phyloP scores from a whole-genome alignment of 108 stramenopile genomes.

The Fistulifera pelliculosa region DNA sequence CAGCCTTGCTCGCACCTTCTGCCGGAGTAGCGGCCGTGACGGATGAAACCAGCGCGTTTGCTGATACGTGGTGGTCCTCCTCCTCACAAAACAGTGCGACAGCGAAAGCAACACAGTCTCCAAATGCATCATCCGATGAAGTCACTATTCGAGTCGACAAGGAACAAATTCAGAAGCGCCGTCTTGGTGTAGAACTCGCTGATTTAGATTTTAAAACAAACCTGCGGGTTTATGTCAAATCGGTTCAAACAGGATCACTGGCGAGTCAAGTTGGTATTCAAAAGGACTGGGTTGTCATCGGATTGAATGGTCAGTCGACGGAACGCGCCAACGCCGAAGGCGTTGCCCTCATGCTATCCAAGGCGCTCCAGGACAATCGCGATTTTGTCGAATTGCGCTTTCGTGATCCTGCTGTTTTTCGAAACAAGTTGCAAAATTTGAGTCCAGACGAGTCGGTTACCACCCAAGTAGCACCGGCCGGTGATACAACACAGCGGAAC shows the following conservation, averaged over 20 bases:
- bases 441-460: conserved; percentile 18
- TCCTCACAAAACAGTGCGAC: conserved; percentile 10
- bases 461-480: conserved; percentile 72
- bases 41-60: conserved; percentile 58
- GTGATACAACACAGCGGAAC: conserved; percentile 68
- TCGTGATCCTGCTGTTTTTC: conserved; percentile 58
- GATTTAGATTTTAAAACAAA: conserved; percentile 69
- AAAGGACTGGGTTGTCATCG: conserved; percentile 57
- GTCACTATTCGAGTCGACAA: conserved; percentile 42
- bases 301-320: conserved; percentile 40
- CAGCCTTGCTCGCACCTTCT: too few species aligned
- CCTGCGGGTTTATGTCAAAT: conserved; percentile 62
- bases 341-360: conserved; percentile 50
- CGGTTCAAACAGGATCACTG: conserved; percentile 50
- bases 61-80: conserved; percentile 32
- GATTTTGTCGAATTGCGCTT: conserved; percentile 42
- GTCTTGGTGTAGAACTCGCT: conserved; percentile 66
- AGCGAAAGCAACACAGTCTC: conserved; percentile 12
- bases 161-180: conserved; percentile 27
- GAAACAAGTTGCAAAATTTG: conserved; percentile 24
- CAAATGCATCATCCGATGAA: conserved; percentile 19
- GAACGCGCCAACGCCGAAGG: conserved; percentile 60
- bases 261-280: conserved; percentile 51
- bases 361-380: conserved; percentile 20
- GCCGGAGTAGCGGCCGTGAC: conserved; percentile 30